Conservation (phyloP, 2,329 filamentous ascomycete species). For the Rutstroemia sydowiana region DNA sequence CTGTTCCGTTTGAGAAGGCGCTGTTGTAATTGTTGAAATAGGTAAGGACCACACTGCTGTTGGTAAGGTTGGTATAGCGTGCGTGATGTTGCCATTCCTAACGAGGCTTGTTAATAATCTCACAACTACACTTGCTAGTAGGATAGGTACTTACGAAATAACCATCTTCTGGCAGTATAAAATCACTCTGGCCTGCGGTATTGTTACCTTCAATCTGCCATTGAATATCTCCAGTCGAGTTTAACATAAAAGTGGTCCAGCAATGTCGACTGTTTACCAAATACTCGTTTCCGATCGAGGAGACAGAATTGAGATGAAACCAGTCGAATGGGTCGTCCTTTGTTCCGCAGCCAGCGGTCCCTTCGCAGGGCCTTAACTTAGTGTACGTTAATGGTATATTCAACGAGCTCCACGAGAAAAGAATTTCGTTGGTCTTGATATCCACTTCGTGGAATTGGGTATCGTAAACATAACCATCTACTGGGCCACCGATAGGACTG, state of each 20-base stretch:
- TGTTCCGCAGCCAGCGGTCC: background rate
- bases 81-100: slow-evolving; percentile 4
- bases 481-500: slow-evolving; percentile 28
- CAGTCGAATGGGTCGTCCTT: slow-evolving; percentile 22
- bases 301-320: slow-evolving; percentile 27
- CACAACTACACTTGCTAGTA: background rate
- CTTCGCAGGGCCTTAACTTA: background rate
- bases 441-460: slow-evolving; percentile 38
- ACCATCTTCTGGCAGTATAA: background rate
- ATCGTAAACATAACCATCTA: slow-evolving; percentile 32
- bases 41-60: background rate
- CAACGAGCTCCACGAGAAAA: slow-evolving; percentile 37
- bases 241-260: slow-evolving; percentile 23
- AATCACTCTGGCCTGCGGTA: background rate
- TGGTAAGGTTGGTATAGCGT: background rate
- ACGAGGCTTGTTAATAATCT: background rate
- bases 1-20: background rate
- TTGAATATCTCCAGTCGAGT: slow-evolving; percentile 11
- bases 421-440: slow-evolving; percentile 32
- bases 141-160: background rate
- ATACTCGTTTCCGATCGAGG: slow-evolving; percentile 22
- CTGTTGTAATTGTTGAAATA: slow-evolving; percentile 1
- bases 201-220: background rate
- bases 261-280: slow-evolving; percentile 24
- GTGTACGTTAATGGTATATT: slow-evolving; percentile 15